A percentile compares a stretch with the other conserved stretches of the same genome.
Evolutionary conservation across 2,329 filamentous ascomycete species (phyloP).

Genomic region (Ophiostoma sp.): DNA sequence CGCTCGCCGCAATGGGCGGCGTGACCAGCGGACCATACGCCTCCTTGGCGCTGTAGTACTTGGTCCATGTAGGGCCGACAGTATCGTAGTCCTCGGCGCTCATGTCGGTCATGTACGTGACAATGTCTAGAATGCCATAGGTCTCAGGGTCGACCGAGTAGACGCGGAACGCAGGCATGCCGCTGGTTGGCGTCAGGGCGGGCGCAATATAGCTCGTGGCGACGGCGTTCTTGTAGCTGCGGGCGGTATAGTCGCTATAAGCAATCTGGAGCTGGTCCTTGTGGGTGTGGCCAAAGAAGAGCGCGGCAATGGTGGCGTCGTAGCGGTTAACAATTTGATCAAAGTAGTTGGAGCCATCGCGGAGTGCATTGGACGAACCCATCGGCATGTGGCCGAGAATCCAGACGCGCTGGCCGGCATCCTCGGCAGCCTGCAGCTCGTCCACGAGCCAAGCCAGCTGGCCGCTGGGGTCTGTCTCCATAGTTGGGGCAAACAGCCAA

Average conservation of each 20-base stretch:
- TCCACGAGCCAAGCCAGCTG: background rate
- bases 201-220: background rate
- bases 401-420: background rate
- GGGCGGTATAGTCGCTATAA: background rate
- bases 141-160: slow-evolving; percentile 4
- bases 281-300: background rate
- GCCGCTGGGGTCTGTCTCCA: background rate
- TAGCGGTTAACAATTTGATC: background rate
- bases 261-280: background rate
- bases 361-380: background rate
- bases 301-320: background rate
- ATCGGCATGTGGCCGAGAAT: slow-evolving; percentile 6
- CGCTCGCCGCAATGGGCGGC: background rate
- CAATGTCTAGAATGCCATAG: background rate
- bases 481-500: slow-evolving; percentile 6
- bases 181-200: background rate
- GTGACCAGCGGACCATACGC: background rate
- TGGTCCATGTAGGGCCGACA: background rate
- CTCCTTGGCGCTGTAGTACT: slow-evolving; percentile 5
- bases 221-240: background rate
- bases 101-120: background rate
- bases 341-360: slow-evolving; percentile 3
- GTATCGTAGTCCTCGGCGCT: background rate
- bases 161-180: background rate
- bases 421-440: slow-evolving; percentile 1